phyloP scores from a whole-genome alignment of 306 rosid genomes.

The Ochetophila trinervis region DNA sequence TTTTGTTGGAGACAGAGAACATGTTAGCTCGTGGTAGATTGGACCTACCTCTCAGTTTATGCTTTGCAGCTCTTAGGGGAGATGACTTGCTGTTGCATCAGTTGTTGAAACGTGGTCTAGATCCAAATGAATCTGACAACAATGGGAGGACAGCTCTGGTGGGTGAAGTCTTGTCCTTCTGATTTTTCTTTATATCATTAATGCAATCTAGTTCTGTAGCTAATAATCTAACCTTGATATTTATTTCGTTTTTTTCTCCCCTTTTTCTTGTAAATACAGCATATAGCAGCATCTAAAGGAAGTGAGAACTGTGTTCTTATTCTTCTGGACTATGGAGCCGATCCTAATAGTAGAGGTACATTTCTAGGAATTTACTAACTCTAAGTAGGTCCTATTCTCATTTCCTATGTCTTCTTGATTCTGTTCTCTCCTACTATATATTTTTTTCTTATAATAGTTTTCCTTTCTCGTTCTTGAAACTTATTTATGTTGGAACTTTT shows the following conservation, averaged over 20 bases:
- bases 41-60: conserved; percentile 84
- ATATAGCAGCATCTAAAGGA: conserved; percentile 72
- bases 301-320: conserved; percentile 64
- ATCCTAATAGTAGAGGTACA: conserved; percentile 80
- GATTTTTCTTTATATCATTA: not conserved
- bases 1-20: conserved; percentile 73
- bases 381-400: not conserved
- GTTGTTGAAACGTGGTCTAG: conserved; percentile 65
- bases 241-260: not conserved
- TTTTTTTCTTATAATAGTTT: not conserved
- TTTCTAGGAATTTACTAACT: not conserved
- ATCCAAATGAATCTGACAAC: conserved; percentile 78
- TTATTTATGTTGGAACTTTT: too few relatives aligned
- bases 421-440: not conserved
- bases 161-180: conserved; percentile 20
- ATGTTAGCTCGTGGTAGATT: conserved; percentile 80
- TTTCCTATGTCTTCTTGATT: conserved; percentile 2
- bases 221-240: conserved; percentile 1
- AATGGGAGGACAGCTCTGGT: conserved; percentile 85
- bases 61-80: conserved; percentile 78
- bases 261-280: conserved; percentile 41
- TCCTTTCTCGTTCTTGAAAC: too few relatives aligned
- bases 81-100: conserved; percentile 75
- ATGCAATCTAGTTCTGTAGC: not conserved
- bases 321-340: conserved; percentile 63